Evolutionary conservation across 2,329 filamentous ascomycete genomes (phyloP).

Genomic region (Sclerotinia subarctica): DNA sequence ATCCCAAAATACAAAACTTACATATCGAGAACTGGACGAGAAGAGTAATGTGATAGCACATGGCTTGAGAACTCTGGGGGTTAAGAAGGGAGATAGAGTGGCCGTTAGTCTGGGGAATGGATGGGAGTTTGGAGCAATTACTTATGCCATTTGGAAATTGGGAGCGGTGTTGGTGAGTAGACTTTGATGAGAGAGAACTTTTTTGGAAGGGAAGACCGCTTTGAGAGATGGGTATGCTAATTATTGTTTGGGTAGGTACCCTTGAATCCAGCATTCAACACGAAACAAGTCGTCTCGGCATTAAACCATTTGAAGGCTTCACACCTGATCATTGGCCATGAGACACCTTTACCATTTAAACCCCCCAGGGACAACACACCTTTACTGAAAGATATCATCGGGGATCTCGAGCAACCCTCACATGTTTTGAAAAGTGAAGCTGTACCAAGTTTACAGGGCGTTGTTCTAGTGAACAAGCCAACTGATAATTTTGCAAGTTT

Average conservation of each 20-base stretch:
- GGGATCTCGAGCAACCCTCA: constrained; percentile 37
- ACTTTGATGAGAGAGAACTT: background rate
- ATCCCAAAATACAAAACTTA: constrained; percentile 49
- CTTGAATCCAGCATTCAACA: constrained; percentile 85
- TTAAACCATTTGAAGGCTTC: constrained; percentile 70
- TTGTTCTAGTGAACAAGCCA: constrained; percentile 81
- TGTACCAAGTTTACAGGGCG: constrained; percentile 65
- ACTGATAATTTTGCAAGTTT: constrained; percentile 36
- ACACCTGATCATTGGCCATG: constrained; percentile 78
- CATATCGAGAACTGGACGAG: constrained; percentile 71
- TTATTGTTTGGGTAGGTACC: constrained; percentile 56
- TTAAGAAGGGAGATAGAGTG: constrained; percentile 78
- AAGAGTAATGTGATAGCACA: constrained; percentile 73
- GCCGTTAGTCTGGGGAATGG: constrained; percentile 85
- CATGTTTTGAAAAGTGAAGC: constrained; percentile 44
- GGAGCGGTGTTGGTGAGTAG: constrained; percentile 74
- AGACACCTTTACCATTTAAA: constrained; percentile 78
- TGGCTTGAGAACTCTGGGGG: constrained; percentile 66
- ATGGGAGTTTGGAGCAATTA: constrained; percentile 77
- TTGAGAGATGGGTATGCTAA: background rate
- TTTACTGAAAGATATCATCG: constrained; percentile 53
- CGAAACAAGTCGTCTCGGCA: constrained; percentile 72
- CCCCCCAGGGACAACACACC: constrained; percentile 56
- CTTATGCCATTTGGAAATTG: constrained; percentile 89
- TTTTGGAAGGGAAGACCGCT: background rate